Evolutionary conservation across 345 rosid genomes (phyloP), one percentile per base, ranked within the genome.

Genomic region (Euphorbia tirucalli): DNA sequence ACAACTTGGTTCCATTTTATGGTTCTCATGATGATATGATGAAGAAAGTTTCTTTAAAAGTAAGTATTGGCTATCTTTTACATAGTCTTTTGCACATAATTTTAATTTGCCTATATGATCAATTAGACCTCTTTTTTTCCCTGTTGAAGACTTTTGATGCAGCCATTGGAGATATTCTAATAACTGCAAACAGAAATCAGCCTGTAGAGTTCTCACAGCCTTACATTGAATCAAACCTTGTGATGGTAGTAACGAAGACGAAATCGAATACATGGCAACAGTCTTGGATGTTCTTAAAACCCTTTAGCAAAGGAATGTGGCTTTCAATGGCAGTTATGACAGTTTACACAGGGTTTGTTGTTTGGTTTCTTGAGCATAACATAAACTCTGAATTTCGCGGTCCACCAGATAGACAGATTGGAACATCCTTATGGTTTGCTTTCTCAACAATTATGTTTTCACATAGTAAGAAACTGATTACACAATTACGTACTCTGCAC

Each of bases 311-410:
- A 61, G 65, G 24, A 30, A 69, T 75, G 74, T 56, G 46, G 66
- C 22, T 55, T 54, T 41, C 48, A 11, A 21, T 69, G 60, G 74
- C 70, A 62, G 30, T 27, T 14, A 54, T 69, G 41, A 56, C 46
- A 0, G 10, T 63, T 21, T 69, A 37, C 69, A 75, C 73, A n/a
- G 70, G 48, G 63, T 75, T 75, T 75, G 78, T 43, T 5, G 18
- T 75, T 52, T 75, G 74, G 78, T 54, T n/a, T 5, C 31, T 69
- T 54, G 78, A 69, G 55, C 56, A 46, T 50, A 21, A 28, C 28
- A 31, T 54, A 15, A 27, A 52, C 22, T 7, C 24, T 9, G 61
- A 70, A 19, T 63, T 65, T 25, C 14, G 32, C 2, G 65, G 63
- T 18, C 58, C 70, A 14, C 59, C 50, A 14, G 0, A 2, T 18